These are phyloP conservation scores for Heracleum sosnowskyi DNA, from an alignment of 129 eudicot species.

Conservation along the genomic window DNA sequence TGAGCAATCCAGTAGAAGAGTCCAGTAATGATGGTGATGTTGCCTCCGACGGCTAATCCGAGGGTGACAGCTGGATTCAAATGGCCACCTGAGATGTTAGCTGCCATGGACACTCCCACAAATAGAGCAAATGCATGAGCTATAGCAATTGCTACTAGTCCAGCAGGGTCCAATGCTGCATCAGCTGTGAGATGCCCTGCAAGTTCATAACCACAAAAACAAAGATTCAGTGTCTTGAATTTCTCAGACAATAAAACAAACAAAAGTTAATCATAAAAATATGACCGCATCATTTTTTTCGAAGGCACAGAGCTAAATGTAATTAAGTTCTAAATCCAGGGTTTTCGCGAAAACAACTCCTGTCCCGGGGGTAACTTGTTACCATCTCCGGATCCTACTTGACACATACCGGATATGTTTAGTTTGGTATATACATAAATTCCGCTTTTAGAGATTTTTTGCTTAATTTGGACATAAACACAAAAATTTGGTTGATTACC, in stretches of 20 bases:
- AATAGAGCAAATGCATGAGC: constrained; percentile 49
- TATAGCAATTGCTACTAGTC: constrained; percentile 41
- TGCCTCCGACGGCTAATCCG: constrained; percentile 53
- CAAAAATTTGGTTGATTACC: constrained; percentile 12
- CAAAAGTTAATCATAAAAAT: too few species aligned
- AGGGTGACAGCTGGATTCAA: constrained; percentile 59
- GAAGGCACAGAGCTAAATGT: background rate
- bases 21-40: constrained; percentile 48
- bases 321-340: background rate
- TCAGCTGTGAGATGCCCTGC: constrained; percentile 33
- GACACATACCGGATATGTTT: background rate
- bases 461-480: too few species aligned
- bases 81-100: constrained; percentile 62
- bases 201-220: background rate
- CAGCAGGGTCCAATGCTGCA: constrained; percentile 45
- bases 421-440: background rate
- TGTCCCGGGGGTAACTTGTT: background rate
- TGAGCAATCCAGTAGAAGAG: constrained; percentile 52
- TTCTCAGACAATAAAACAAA: too few species aligned
- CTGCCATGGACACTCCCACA: constrained; percentile 44
- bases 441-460: background rate
- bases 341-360: background rate
- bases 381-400: background rate
- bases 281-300: background rate
- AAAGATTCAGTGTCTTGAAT: background rate